Base-by-base conservation (phyloP, 306 rosid species). In the Ormosia semicastrata region DNA sequence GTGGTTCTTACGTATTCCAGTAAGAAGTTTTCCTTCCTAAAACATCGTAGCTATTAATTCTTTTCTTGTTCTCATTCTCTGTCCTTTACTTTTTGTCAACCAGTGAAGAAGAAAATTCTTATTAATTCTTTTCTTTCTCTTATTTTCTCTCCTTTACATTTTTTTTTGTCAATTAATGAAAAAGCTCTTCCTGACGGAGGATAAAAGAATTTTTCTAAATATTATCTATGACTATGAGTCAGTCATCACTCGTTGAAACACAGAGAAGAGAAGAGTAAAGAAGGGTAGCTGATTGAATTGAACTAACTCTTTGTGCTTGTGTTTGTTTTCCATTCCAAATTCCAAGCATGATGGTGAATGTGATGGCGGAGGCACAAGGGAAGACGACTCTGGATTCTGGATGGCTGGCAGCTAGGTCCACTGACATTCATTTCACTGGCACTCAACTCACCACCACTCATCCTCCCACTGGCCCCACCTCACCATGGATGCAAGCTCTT, bases 371-470 rank as follows among this genome's bases (percentile, higher is more conserved):
- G 37, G 18, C 12, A 11, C 53, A 81, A 67, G 86, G 90, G 71
- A 93, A 87, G 85, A 89, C 88, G 43, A 77, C 15, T n/a, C 92
- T 95, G 5, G 84, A 90, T 78, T 91, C 98, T 0, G 94, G 86
- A 0, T 95, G 99, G 99, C 87, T 95, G 13, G 97, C 98, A 14
- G 97, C 98, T 13, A 85, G 98, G 86, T 91, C 88, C 44, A 85
- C 88, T 1, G 93, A 90, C 17, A 92, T 93, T 59, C 62, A 73
- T 13, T 87, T 85, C 83, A 86, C 24, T 58, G 99, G 98, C 17
- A 84, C 73, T 75, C 95, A 90, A 79, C 98, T 95, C 87, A 95
- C 99, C 33, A 90, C 99, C 5, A 86, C 98, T 41, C 80, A 91
- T 65, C 95, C 94, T 78, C 98, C 99, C 24, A 71, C 94, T 47